Base-by-base conservation (phyloP, 1,284 basidiomycete genomes). In the Mycosarcoma mackinlayi region DNA sequence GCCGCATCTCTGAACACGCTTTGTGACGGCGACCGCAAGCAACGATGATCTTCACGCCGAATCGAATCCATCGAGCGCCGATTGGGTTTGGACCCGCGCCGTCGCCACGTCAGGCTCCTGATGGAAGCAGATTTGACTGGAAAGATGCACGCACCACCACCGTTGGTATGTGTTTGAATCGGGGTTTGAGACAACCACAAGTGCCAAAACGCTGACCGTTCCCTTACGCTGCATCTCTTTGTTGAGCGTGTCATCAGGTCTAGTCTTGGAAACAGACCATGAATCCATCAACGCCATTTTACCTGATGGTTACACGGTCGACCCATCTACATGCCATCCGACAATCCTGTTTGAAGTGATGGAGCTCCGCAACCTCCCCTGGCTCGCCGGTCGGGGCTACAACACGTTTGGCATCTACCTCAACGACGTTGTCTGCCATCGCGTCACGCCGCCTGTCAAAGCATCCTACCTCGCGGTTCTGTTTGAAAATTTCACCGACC, bases 311-410 rank as follows among this genome's bases (percentile, higher is more conserved):
- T 73, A 73, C 49, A 21, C 23, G 1, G 44, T 46, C 21, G 30
- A 42, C 11, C 25, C 40, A 11, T 6, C 31, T 7, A 41, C 49
- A 38, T 10, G 16, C 3, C 21, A 27, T 16, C 45, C 74, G 4
- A 72, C 68, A 3, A 54, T 77, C 21, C 40, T 77, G 14, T 77
- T 76, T 56, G 74, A 79, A 37, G 57, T 63, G n/a, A 77, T 79
- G 74, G 55, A 76, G n/a, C 54, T 79, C 6, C 60, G 76, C 28
- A 79, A 79, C 9, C 52, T 79, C 1, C 76, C 76, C 11, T 79
- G 77, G 77, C 65, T 79, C 4, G 71, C 67, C 16, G 76, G 76
- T 13, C 39, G 77, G 39, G 77, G 77, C 2, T 79, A 79, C 59
- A 79, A 79, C 50, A 79, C 76, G 5, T 59, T 64, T 33, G 77